Evolutionary conservation across 2,329 filamentous ascomycete species (phyloP).

Genomic region (Colletotrichum truncatum): DNA sequence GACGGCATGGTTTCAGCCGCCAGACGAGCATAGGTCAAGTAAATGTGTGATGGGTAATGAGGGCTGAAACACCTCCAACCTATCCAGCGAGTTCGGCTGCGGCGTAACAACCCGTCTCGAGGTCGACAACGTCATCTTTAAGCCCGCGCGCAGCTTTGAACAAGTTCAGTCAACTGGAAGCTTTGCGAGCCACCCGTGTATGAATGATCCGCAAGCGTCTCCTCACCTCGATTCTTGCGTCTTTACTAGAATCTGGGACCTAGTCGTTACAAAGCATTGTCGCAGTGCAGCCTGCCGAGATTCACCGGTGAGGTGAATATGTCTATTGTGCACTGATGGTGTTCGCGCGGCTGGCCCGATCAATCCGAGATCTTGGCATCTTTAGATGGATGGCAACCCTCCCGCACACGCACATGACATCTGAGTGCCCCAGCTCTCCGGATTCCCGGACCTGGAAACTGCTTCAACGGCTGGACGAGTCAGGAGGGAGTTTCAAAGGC

Average conservation of each 20-base stretch:
- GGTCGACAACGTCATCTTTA: no score
- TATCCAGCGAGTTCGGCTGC: background rate
- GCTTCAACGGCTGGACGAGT: background rate
- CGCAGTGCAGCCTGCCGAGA: constrained; percentile 7
- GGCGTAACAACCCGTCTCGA: no score
- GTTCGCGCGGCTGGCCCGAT: constrained; percentile 4
- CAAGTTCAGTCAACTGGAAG: no score
- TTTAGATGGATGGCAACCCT: background rate
- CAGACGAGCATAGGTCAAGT: background rate
- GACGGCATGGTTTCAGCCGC: background rate
- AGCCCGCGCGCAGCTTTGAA: no score
- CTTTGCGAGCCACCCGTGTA: background rate
- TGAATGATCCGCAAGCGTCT: background rate
- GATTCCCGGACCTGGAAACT: background rate
- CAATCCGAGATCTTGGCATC: constrained; percentile 2
- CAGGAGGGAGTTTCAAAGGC: background rate
- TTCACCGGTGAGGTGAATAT: background rate
- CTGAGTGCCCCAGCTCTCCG: constrained; percentile 3
- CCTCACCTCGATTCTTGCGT: background rate
- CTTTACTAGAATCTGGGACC: background rate
- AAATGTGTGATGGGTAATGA: background rate
- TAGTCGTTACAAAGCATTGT: background rate
- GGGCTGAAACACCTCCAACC: background rate
- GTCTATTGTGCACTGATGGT: constrained; percentile 6
- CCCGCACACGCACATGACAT: constrained; percentile 6